Conservation (phyloP, 2,329 filamentous ascomycete genomes). For the Chaetothyriales sp. region DNA sequence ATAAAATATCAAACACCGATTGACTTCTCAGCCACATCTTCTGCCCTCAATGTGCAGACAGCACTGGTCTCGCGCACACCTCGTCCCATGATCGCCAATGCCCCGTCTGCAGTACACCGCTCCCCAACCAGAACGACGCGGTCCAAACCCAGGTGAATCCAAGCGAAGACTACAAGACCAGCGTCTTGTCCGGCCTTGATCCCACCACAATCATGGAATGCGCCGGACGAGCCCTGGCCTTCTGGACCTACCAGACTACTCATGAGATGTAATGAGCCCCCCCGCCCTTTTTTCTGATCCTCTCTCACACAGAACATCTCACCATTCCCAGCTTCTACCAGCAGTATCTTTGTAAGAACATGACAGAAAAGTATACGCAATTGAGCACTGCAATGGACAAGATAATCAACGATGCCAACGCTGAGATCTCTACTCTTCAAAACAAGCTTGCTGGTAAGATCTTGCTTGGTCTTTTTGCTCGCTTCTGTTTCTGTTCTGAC, state of each 20-base stretch:
- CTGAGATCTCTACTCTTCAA: constrained; percentile 52
- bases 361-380: constrained; percentile 55
- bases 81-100: constrained; percentile 44
- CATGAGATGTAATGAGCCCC: constrained; percentile 56
- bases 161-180: constrained; percentile 79
- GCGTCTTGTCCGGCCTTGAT: constrained; percentile 64
- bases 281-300: background rate
- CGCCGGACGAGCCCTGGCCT: constrained; percentile 59
- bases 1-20: too few relatives aligned
- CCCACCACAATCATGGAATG: constrained; percentile 78
- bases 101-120: constrained; percentile 56
- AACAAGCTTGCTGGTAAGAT: constrained; percentile 45
- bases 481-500: constrained; percentile 35
- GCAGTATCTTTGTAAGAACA: constrained; percentile 53
- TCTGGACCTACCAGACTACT: constrained; percentile 74
- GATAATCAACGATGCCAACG: constrained; percentile 58
- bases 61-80: constrained; percentile 44
- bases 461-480: background rate
- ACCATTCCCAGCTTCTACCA: constrained; percentile 50
- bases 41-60: constrained; percentile 58
- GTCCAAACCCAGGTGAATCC: constrained; percentile 58
- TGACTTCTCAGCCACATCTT: constrained; percentile 57
- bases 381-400: constrained; percentile 56
- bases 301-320: background rate
- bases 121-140: constrained; percentile 60